Percentiles rank a stretch among this genome's conserved stretches.
phyloP scores from a whole-genome alignment of 2,329 filamentous ascomycete species.

The Penicillium sp. region DNA sequence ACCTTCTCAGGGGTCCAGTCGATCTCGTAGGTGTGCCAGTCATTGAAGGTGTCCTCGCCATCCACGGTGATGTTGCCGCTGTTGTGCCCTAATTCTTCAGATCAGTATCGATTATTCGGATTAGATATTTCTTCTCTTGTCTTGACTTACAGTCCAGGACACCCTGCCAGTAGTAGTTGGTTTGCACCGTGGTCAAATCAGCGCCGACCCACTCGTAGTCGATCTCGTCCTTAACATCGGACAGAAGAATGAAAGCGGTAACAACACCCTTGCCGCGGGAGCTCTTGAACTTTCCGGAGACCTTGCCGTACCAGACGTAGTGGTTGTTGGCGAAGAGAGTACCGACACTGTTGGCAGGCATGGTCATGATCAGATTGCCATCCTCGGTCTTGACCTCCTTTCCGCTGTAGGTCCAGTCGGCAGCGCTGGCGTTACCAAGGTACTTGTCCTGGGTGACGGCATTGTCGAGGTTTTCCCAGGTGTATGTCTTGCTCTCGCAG shows the following conservation, averaged over 20 bases:
- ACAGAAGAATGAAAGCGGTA: slow-evolving; percentile 92
- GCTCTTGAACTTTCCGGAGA: slow-evolving; percentile 76
- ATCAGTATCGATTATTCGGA: background rate
- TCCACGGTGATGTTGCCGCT: slow-evolving; percentile 56
- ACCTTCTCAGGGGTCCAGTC: slow-evolving; percentile 82
- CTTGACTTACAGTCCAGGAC: slow-evolving; percentile 71
- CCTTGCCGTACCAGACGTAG: slow-evolving; percentile 96
- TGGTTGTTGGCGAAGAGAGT: slow-evolving; percentile 74
- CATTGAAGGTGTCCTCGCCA: slow-evolving; percentile 59
- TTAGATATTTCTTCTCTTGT: background rate
- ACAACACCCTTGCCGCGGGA: slow-evolving; percentile 79
- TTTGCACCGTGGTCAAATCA: slow-evolving; percentile 69
- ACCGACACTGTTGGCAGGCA: slow-evolving; percentile 75
- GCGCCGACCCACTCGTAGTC: slow-evolving; percentile 90
- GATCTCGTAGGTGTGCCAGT: slow-evolving; percentile 85
- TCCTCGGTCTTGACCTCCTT: slow-evolving; percentile 55
- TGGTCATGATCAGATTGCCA: slow-evolving; percentile 70
- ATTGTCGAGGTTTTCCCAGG: slow-evolving; percentile 62
- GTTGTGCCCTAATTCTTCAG: slow-evolving; percentile 18
- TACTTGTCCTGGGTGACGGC: slow-evolving; percentile 69
- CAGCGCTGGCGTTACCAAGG: slow-evolving; percentile 67
- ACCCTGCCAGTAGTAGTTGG: slow-evolving; percentile 96
- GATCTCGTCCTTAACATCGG: slow-evolving; percentile 94
- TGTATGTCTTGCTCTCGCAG: slow-evolving; percentile 66
- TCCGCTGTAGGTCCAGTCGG: slow-evolving; percentile 85